Base-by-base conservation (phyloP, 371 early-diverging fungal species). In the Mucor racemosus region DNA sequence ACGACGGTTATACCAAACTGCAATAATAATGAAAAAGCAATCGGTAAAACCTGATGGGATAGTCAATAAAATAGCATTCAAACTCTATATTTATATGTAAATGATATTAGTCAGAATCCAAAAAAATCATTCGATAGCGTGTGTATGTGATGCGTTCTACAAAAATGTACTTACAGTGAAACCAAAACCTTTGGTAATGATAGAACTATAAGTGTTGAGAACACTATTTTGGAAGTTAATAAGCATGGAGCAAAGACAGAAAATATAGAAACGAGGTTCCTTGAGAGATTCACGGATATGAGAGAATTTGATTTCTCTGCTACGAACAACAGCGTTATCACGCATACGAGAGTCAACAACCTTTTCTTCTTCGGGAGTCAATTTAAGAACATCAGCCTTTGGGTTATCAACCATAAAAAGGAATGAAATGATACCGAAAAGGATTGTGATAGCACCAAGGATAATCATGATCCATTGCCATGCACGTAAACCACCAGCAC, bases 381-480 rank as follows among this genome's bases (percentile, higher is more conserved):
- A 58, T n/a, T 58, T 36, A 8, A 80, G 60, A 1, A 46, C 67
- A 44, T 61, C 44, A 13, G 76, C 67, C 40, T 73, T 76, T 1
- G 78, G 78, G 33, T 72, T 69, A 40, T 76, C 78, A 19, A 80
- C 71, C 53, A 80, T 65, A 15, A 76, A 76, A 42, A 80, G 76
- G 48, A 74, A 80, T 3, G 62, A 57, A 3, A 76, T 3, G 7
- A 74, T 21, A 15, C 78, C 77, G 48, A 74, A 66, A 5, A 74
- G 31, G 17, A 65, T 44, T 9, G 76, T 80, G 13, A 62, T 36
- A 8, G 58, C 39, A 19, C 80, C 78, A 1, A 77, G 65, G 35
- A 80, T 77, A 54, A 80, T 66, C 80, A 80, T 80, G 39, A 76
- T 72, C 79, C 90, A 90, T 72, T 80, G 78, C 90, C 91, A 90